These are phyloP conservation scores for Penicillium hordei DNA, from an alignment of 2,329 filamentous ascomycete genomes.

Conservation along the genomic window DNA sequence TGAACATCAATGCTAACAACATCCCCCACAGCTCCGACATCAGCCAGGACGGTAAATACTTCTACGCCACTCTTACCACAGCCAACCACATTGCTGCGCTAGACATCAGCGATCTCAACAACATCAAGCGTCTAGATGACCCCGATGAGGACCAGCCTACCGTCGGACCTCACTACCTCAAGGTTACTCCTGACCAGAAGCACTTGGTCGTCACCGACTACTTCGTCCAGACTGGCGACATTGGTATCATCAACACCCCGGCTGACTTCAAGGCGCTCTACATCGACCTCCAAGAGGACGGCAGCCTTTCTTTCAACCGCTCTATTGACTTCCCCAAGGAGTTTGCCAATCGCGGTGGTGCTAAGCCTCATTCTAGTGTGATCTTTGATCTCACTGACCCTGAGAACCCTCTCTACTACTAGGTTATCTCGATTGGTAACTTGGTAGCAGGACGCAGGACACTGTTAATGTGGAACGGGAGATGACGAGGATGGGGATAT, in stretches of 20 bases:
- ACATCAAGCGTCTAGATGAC: slow-evolving; percentile 62
- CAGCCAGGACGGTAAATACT: slow-evolving; percentile 56
- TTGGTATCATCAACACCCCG: slow-evolving; percentile 61
- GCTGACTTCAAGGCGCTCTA: slow-evolving; percentile 63
- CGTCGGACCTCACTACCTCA: slow-evolving; percentile 64
- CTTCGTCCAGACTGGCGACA: slow-evolving; percentile 63
- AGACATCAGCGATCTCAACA: slow-evolving; percentile 61
- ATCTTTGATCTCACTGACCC: slow-evolving; percentile 59
- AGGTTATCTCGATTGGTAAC: background rate
- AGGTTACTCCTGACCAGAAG: slow-evolving; percentile 64
- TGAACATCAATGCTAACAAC: background rate
- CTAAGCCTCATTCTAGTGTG: slow-evolving; percentile 57
- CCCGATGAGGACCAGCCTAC: slow-evolving; percentile 59
- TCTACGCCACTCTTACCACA: slow-evolving; percentile 61
- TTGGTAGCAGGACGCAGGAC: no score
- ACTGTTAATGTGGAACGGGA: background rate
- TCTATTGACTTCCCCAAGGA: slow-evolving; percentile 57
- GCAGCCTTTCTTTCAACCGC: slow-evolving; percentile 60
- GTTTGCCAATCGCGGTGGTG: slow-evolving; percentile 58
- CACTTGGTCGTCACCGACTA: slow-evolving; percentile 65
- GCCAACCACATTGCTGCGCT: slow-evolving; percentile 63
- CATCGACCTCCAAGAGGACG: slow-evolving; percentile 58
- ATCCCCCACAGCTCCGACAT: slow-evolving; percentile 52
- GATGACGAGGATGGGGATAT: background rate
- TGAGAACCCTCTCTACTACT: slow-evolving; percentile 45